Percentiles rank a stretch among this genome's conserved stretches.
phyloP scores from a whole-genome alignment of 1,284 basidiomycete genomes.

The Apiotrichum akiyoshidainum region DNA sequence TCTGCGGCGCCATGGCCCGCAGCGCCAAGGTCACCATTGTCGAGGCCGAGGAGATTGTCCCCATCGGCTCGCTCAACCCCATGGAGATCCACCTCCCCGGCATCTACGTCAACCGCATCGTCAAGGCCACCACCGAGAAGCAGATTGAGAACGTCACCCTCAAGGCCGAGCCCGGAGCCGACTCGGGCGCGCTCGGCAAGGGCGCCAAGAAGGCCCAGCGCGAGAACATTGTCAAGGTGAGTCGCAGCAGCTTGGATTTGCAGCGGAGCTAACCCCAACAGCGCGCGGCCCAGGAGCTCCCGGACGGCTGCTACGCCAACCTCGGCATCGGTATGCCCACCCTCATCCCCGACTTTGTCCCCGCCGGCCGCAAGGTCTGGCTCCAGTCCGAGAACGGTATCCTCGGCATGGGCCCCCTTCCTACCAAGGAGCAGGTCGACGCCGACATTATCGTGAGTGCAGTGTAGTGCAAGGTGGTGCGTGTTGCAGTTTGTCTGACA shows the following conservation, averaged over 20 bases:
- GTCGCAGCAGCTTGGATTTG: background rate
- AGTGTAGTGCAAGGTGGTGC: background rate
- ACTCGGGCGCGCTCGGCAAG: constrained; percentile 39
- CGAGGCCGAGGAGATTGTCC: constrained; percentile 83
- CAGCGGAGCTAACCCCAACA: constrained; percentile 24
- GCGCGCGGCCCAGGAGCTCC: constrained; percentile 78
- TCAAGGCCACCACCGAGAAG: constrained; percentile 71
- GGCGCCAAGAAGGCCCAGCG: constrained; percentile 52
- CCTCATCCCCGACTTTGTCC: constrained; percentile 79
- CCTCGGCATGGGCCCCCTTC: constrained; percentile 91
- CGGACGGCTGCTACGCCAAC: constrained; percentile 78
- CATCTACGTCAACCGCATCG: constrained; percentile 83
- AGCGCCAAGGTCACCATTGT: constrained; percentile 88
- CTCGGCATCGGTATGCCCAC: constrained; percentile 84
- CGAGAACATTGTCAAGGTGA: constrained; percentile 62
- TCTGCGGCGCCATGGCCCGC: constrained; percentile 78
- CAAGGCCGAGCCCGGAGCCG: constrained; percentile 37
- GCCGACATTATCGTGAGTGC: constrained; percentile 68
- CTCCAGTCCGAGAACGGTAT: constrained; percentile 91
- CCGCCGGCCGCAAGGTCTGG: constrained; percentile 76
- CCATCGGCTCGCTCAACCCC: constrained; percentile 75
- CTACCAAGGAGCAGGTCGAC: constrained; percentile 77
- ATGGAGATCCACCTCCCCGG: constrained; percentile 77
- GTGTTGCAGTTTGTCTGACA: constrained; percentile 73
- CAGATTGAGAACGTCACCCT: constrained; percentile 69